Evolutionary conservation across 2,329 filamentous ascomycete species (phyloP), one percentile per base, ranked within the genome.

Genomic region (Teratosphaeria nubilosa): DNA sequence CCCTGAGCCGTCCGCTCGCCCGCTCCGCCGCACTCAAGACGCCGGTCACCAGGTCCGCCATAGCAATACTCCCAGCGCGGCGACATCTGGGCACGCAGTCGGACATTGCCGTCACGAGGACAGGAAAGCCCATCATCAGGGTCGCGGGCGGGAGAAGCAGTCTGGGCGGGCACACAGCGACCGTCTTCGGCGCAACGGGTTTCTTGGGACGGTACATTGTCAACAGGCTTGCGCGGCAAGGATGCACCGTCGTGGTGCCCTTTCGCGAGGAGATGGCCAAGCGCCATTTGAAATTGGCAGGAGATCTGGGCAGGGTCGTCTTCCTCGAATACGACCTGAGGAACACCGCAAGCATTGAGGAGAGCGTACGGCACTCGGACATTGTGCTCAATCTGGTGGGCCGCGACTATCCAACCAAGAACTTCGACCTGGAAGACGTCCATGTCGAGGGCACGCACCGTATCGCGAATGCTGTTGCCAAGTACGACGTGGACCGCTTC

Each of bases 211-310:
- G 94, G 72, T 99, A 99, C 75, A 95, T 99, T 72, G 94, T 99
- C 72, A 96, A 96, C 78, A 84, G 90, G 74, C 82, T 99, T 72
- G 92, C 94, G 67, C 86, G 89, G 63, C 85, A 91, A 77, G 94
- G 94, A 86, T 95, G 90, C 76, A 96, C 88, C 45, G 94, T 99
- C 48, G 85, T 99, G 60, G 76, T 97, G 60, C 94, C 94, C 54
- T 99, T 85, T 81, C 87, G 94, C 52, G 94, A 99, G 79, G 94
- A 97, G 77, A 97, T 96, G 91, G 81, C 87, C 67, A 97, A 97
- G 82, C 87, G 94, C 67, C 92, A 97, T 78, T 80, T 99, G 71
- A 97, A 97, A 78, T 86, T 96, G 59, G 82, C 90, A n/a, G 94
- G 94, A 76, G 94, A 99, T 76, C 80, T 99, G 61, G 94, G 94